Conservation (phyloP, 176 grass and related monocot species). For the Dactylis glomerata region DNA sequence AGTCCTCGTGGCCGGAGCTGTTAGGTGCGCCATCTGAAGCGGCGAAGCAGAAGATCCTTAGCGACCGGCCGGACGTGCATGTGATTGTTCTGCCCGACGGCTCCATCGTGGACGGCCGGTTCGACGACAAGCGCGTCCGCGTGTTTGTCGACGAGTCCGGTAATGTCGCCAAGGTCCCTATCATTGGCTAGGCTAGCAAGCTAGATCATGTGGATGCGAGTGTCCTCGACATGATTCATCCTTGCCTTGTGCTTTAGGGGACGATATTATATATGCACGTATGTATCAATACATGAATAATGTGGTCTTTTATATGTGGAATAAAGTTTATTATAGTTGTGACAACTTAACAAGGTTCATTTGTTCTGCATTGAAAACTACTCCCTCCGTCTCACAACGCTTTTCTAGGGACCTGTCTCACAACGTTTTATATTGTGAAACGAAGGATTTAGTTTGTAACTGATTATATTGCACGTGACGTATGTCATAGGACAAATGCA, state of each 20-base stretch:
- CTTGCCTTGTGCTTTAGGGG: neutral
- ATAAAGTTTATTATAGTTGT: neutral
- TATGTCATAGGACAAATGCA: too few species aligned
- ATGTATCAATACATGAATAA: neutral
- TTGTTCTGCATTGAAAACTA: too few species aligned
- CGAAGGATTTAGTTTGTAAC: too few species aligned
- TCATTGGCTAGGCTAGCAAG: neutral
- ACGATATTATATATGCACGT: neutral
- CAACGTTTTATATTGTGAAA: too few species aligned
- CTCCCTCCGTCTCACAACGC: too few species aligned
- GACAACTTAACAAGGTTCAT: too few species aligned
- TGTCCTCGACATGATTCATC: neutral
- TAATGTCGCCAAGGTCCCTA: neutral
- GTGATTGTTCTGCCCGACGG: slow-evolving; percentile 7
- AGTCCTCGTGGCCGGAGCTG: slow-evolving; percentile 40
- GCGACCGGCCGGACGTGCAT: slow-evolving; percentile 16
- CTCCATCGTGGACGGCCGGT: neutral
- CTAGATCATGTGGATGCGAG: neutral
- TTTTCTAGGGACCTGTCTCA: too few species aligned
- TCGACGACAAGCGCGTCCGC: slow-evolving; percentile 22
- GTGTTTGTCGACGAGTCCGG: neutral
- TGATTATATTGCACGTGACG: too few species aligned
- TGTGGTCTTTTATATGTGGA: neutral
- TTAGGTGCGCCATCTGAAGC: neutral
- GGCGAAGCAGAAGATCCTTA: slow-evolving; percentile 30